Evolutionary conservation across 2,329 filamentous ascomycete genomes (phyloP).

Genomic region (Pyrenochaeta sp.): DNA sequence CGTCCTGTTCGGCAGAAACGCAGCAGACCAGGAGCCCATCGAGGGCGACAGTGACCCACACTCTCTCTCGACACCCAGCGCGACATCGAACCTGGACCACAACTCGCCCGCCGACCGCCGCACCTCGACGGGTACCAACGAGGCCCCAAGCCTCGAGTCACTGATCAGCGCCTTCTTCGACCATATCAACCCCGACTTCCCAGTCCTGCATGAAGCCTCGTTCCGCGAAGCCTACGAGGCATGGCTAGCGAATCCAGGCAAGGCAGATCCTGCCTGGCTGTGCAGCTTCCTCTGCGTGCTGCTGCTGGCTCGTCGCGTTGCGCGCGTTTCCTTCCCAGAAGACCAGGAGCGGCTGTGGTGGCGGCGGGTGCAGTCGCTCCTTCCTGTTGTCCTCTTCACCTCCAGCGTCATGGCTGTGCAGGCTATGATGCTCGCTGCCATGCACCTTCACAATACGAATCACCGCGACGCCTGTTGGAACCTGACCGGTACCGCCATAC

Average conservation of each 20-base stretch:
- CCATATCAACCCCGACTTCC: constrained; percentile 54
- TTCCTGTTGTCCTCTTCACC: constrained; percentile 55
- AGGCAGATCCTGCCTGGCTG: constrained; percentile 52
- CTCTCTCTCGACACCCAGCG: constrained; percentile 31
- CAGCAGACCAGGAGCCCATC: constrained; percentile 41
- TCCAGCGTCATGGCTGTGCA: constrained; percentile 54
- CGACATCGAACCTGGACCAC: constrained; percentile 26
- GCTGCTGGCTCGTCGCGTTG: constrained; percentile 50
- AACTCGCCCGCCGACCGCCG: constrained; percentile 33
- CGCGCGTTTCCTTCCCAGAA: constrained; percentile 42
- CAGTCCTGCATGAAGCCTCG: constrained; percentile 54
- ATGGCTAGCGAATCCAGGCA: constrained; percentile 41
- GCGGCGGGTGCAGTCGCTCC: constrained; percentile 50
- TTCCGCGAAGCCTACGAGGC: constrained; percentile 54
- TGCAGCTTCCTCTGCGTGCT: constrained; percentile 55
- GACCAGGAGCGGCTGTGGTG: constrained; percentile 55
- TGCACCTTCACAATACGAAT: constrained; percentile 58
- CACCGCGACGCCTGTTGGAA: constrained; percentile 57
- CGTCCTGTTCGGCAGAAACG: constrained; percentile 53
- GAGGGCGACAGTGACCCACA: constrained; percentile 28
- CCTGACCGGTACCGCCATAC: constrained; percentile 54
- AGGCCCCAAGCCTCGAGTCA: constrained; percentile 39
- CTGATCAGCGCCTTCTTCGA: constrained; percentile 54
- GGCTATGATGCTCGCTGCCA: constrained; percentile 53
- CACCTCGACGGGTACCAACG: constrained; percentile 15